phyloP scores from a whole-genome alignment of 371 early-diverging fungal genomes.

The Rhizopus stolonifer region DNA sequence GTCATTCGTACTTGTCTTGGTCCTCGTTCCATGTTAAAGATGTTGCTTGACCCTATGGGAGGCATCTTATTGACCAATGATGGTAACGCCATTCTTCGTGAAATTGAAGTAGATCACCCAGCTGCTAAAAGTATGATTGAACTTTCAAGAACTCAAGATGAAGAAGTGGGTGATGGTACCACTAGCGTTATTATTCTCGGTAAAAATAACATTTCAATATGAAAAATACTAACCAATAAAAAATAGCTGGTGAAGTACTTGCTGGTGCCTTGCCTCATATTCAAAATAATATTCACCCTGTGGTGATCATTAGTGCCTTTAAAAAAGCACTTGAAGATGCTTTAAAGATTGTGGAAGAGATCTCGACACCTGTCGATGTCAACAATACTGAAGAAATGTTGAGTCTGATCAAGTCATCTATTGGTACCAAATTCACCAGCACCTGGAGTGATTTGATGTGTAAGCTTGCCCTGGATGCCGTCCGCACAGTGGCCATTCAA shows the following conservation, averaged over 20 bases:
- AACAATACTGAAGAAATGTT: constrained; percentile 87
- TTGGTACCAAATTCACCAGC: constrained; percentile 97
- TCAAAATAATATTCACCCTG: constrained; percentile 98
- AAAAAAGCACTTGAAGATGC: constrained; percentile 94
- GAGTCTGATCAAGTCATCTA: constrained; percentile 83
- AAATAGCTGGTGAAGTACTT: constrained; percentile 94
- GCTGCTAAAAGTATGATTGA: constrained; percentile 99
- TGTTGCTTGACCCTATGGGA: constrained; percentile 99
- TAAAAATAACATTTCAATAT: constrained; percentile 32
- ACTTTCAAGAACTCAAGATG: constrained; percentile 99
- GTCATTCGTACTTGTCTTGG: constrained; percentile 99
- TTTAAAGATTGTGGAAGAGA: constrained; percentile 78
- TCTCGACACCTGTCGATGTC: constrained; percentile 84
- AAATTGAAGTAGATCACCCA: constrained; percentile 99
- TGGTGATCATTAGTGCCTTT: constrained; percentile 93
- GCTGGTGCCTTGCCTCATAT: constrained; percentile 90
- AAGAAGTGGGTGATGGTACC: constrained; percentile 99
- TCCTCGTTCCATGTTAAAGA: constrained; percentile 99
- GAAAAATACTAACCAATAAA: no score
- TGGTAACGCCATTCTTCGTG: constrained; percentile 99
- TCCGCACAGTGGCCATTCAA: constrained; percentile 84
- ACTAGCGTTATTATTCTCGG: constrained; percentile 98
- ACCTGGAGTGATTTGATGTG: constrained; percentile 98
- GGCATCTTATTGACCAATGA: constrained; percentile 99
- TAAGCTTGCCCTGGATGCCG: constrained; percentile 94